Percentiles rank a stretch among this genome's conserved stretches.
Conservation (phyloP, 176 grass and related monocot genomes). For the Hordeum vulgare region DNA sequence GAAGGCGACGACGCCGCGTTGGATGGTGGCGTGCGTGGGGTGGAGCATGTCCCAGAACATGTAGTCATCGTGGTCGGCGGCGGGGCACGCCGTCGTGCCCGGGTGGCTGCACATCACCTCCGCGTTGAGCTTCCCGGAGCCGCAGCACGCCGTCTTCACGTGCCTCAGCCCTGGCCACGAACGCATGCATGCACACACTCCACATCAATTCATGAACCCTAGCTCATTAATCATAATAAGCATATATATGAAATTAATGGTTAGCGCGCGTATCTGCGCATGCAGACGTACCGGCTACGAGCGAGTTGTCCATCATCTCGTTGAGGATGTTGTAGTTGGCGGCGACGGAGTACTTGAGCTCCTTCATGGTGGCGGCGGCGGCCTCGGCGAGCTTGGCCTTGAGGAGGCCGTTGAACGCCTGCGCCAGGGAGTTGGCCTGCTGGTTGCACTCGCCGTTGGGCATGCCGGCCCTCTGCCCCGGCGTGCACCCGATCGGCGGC, state of each 20-base stretch:
- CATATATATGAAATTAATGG: too few species aligned
- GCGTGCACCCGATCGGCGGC: constrained; percentile 42
- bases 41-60: constrained; percentile 9
- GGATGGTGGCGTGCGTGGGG: neutral
- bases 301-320: neutral
- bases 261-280: neutral
- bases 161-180: neutral
- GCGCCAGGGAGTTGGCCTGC: constrained; percentile 19
- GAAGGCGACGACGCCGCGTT: neutral
- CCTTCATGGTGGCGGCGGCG: neutral
- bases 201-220: neutral
- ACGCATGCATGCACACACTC: neutral
- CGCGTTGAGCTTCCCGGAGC: neutral
- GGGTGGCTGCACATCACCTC: neutral
- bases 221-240: neutral
- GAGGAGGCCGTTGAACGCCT: constrained; percentile 34
- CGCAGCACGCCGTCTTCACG: neutral
- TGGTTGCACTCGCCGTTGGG: neutral
- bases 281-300: neutral
- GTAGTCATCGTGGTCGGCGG: neutral
- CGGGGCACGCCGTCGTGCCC: neutral
- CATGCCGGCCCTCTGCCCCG: constrained; percentile 2
- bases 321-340: constrained; percentile 25
- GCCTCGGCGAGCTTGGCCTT: constrained; percentile 3
- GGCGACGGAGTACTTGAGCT: constrained; percentile 30